These are phyloP conservation scores for Tremella fuciformis DNA, from an alignment of 768 basidiomycete species.

Conservation along the genomic window DNA sequence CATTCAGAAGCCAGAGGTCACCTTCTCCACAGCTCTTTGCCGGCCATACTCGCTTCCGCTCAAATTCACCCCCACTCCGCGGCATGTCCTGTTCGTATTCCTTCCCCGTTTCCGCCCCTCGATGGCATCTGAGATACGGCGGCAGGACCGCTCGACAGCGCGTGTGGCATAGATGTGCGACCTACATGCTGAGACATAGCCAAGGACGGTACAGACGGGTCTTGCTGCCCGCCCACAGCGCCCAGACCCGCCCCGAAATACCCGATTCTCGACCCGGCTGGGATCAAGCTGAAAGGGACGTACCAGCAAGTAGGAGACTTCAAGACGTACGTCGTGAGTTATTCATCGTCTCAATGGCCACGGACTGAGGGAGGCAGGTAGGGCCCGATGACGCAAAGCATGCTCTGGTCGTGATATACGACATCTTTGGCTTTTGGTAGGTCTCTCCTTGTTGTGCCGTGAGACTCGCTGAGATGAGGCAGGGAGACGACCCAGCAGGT, in stretches of 20 bases:
- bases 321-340: conserved; percentile 41
- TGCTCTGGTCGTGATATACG: conserved; percentile 62
- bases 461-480: not conserved
- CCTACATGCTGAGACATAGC: not conserved
- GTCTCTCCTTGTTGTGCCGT: conserved; percentile 2
- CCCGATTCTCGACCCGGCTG: not conserved
- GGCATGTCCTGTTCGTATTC: no score
- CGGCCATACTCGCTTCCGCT: no score
- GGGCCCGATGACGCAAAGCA: conserved; percentile 58
- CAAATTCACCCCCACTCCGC: no score
- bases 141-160: no score
- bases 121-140: no score
- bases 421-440: conserved; percentile 65
- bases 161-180: no score
- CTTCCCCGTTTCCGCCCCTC: no score
- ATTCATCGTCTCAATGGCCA: not conserved
- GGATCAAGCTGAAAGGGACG: not conserved
- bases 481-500: conserved; percentile 37
- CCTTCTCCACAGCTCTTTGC: no score
- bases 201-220: conserved; percentile 1
- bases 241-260: not conserved
- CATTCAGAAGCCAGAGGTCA: no score
- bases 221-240: not conserved
- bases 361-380: conserved; percentile 29
- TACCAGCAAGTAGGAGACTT: conserved; percentile 25